Evolutionary conservation across 164 flowering plant species (phyloP), one percentile per base, ranked within the genome.

Genomic region (Annona cherimola): DNA sequence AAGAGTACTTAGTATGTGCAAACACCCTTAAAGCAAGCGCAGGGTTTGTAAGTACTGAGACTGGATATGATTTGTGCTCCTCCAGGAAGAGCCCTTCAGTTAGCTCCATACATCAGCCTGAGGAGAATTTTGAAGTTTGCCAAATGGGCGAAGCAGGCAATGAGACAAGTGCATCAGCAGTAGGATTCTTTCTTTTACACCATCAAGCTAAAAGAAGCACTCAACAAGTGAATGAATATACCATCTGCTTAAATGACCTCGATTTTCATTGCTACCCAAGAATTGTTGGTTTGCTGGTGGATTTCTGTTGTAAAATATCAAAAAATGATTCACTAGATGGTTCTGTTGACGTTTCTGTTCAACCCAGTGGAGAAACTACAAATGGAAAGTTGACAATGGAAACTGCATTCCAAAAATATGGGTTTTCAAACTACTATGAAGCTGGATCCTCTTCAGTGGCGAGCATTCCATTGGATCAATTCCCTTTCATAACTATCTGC

Each of bases 241-340:
- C 75, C 4, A 20, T 89, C 12, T 70, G 61, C 63, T 76, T 92
- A 75, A 81, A 66, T 80, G 81, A 87, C 79, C 77, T 83, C 78
- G 97, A 95, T 57, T 68, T 95, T 70, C 98, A 93, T 79, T 82
- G 85, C 77, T 83, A 90, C 71, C 99, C 98, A 9, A 61, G 75
- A 66, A 71, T 89, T 19, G 41, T 87, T 70, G 84, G 88, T 1
- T 65, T 80, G 72, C 71, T 95, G 78, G 67, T 66, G 66, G 80
- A 76, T 3, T 89, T 90, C 74, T 79, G 20, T 70, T 82, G 84
- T 62, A 81, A 71, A 73, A 45, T 93, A 65, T 70, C 81, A 64
- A 72, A 61, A 1, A 75, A 64, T 75, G 73, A 66, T 73, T 39
- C 67, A 64, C 63, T 77, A 9, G 46, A 45, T 60, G 14, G 11